A percentile compares a stretch with the other conserved stretches of the same genome.
Evolutionary conservation across 371 early-diverging fungal genomes (phyloP).

Genomic region (Synchytrium microbalum): DNA sequence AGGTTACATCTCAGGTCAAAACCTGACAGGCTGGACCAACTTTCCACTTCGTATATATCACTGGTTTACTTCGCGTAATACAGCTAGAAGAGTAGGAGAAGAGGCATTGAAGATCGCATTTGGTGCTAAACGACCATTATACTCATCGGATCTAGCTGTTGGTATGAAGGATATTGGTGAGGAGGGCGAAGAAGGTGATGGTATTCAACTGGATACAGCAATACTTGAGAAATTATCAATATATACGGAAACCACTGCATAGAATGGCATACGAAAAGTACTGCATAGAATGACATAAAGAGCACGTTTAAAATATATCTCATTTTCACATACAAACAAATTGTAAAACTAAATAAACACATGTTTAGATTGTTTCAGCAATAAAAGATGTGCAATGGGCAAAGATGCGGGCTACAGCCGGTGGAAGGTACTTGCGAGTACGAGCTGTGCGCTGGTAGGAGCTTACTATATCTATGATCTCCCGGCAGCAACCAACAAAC

Average conservation of each 20-base stretch:
- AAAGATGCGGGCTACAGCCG: too few relatives aligned
- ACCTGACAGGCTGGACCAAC: slow-evolving; percentile 25
- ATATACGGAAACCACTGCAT: too few relatives aligned
- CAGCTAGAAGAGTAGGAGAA: slow-evolving; percentile 22
- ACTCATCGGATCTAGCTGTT: slow-evolving; percentile 3
- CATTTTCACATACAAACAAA: too few relatives aligned
- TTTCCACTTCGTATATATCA: slow-evolving; percentile 23
- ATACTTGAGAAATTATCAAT: not conserved
- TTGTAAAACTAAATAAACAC: too few relatives aligned
- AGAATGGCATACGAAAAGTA: too few relatives aligned
- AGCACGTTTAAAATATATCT: too few relatives aligned
- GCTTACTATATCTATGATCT: slow-evolving; percentile 54
- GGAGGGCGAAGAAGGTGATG: slow-evolving; percentile 4
- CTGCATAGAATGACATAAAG: too few relatives aligned
- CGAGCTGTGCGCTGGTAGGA: not conserved
- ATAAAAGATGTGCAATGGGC: too few relatives aligned
- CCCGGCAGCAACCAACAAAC: slow-evolving; percentile 53
- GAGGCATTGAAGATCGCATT: slow-evolving; percentile 23
- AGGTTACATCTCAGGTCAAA: slow-evolving; percentile 25
- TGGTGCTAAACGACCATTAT: slow-evolving; percentile 11
- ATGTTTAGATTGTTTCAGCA: too few relatives aligned
- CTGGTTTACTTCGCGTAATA: slow-evolving; percentile 25
- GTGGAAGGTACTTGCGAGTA: too few relatives aligned
- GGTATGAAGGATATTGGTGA: slow-evolving; percentile 9
- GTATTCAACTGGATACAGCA: not conserved